Evolutionary conservation across 306 rosid genomes (phyloP).

Genomic region (Vicia villosa): DNA sequence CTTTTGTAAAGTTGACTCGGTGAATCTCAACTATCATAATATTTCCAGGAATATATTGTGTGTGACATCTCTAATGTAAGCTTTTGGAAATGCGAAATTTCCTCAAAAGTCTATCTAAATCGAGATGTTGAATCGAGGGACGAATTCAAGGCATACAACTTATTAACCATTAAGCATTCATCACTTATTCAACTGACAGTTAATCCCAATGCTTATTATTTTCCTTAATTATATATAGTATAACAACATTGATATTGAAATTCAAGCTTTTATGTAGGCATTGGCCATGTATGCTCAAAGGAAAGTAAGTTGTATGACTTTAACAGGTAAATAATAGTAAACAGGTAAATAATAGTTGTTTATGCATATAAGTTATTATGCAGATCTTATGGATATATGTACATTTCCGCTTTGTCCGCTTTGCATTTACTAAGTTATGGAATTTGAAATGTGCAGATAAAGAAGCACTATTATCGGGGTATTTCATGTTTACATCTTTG

Average conservation of each 20-base stretch:
- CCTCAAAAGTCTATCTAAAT: conserved; percentile 15
- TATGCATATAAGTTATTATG: not conserved
- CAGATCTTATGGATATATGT: conserved; percentile 25
- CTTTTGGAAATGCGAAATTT: conserved; percentile 8
- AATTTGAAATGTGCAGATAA: conserved; percentile 68
- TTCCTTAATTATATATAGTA: conserved; percentile 7
- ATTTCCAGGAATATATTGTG: too few relatives aligned
- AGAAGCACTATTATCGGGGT: conserved; percentile 77
- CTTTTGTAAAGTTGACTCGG: too few relatives aligned
- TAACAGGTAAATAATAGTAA: too few relatives aligned
- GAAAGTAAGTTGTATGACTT: conserved; percentile 77
- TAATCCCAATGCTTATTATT: not conserved
- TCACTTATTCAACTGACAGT: conserved; percentile 12
- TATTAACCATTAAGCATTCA: conserved; percentile 16
- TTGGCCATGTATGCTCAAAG: conserved; percentile 82
- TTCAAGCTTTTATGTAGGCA: conserved; percentile 56
- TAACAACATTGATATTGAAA: conserved; percentile 20
- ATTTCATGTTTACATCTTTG: conserved; percentile 74
- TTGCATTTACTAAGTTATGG: conserved; percentile 36
- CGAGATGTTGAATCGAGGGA: conserved; percentile 22
- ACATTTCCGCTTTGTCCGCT: not conserved
- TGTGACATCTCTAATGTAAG: too few relatives aligned
- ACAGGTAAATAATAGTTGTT: conserved; percentile 45
- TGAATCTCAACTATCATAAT: too few relatives aligned
- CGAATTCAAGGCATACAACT: conserved; percentile 25